Percentiles rank a stretch among this genome's conserved stretches.
Evolutionary conservation across 1,284 basidiomycete species (phyloP).

Genomic region (Cryptococcus sp.): DNA sequence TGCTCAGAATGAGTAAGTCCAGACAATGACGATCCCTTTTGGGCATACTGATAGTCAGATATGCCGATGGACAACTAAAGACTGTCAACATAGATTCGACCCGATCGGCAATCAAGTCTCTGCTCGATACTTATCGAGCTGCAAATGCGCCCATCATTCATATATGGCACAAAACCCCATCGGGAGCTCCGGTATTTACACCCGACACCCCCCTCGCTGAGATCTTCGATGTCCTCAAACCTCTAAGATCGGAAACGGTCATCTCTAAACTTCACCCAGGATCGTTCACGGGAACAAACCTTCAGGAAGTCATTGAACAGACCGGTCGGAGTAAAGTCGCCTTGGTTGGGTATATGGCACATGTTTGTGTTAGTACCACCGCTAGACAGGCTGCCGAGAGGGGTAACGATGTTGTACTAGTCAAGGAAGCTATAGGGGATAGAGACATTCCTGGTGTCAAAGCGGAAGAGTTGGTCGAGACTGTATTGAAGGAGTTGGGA

Average conservation of each 20-base stretch:
- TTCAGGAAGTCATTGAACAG: slow-evolving; percentile 16
- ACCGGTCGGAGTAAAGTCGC: slow-evolving; percentile 20
- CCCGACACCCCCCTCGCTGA: slow-evolving; percentile 22
- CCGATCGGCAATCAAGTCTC: slow-evolving; percentile 13
- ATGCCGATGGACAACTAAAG: slow-evolving; percentile 18
- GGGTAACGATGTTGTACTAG: slow-evolving; percentile 21
- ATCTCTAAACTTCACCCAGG: slow-evolving; percentile 21
- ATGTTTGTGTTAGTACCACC: slow-evolving; percentile 27
- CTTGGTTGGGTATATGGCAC: slow-evolving; percentile 26
- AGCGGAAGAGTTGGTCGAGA: slow-evolving; percentile 9
- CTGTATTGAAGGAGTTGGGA: slow-evolving; percentile 7
- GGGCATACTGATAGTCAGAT: too few species aligned
- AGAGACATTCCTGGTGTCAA: slow-evolving; percentile 25
- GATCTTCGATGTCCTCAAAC: slow-evolving; percentile 21
- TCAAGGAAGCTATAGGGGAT: slow-evolving; percentile 25
- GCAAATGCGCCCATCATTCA: slow-evolving; percentile 18
- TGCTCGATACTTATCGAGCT: slow-evolving; percentile 18
- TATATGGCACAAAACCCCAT: slow-evolving; percentile 21
- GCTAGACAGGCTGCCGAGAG: slow-evolving; percentile 23
- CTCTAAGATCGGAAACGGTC: slow-evolving; percentile 11
- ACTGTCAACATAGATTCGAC: slow-evolving; percentile 15
- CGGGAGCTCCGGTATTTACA: slow-evolving; percentile 25
- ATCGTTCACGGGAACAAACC: slow-evolving; percentile 23
- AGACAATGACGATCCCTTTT: too few species aligned
- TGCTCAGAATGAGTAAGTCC: slow-evolving; percentile 27